phyloP scores from a whole-genome alignment of 257 asterid genomes.

The Salvia rosmarinus region DNA sequence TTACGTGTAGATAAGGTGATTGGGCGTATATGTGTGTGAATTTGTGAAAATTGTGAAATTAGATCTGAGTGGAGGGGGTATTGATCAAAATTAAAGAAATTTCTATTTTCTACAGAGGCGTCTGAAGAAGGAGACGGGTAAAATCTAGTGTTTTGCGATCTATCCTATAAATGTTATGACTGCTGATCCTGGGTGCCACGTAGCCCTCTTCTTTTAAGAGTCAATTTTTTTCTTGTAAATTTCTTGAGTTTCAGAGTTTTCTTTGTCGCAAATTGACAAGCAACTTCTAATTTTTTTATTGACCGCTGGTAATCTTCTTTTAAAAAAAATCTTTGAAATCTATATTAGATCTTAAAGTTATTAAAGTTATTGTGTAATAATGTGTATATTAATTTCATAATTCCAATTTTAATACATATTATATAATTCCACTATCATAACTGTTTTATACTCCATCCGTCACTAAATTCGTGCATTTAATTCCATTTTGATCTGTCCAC shows the following conservation, averaged over 20 bases:
- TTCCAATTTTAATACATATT: no score
- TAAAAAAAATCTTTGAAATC: no score
- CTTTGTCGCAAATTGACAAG: no score
- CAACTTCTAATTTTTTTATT: no score
- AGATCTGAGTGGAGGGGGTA: conserved; percentile 37
- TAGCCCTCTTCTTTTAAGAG: neutral
- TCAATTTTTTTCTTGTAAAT: neutral
- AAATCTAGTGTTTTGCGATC: conserved; percentile 34
- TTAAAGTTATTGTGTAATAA: no score
- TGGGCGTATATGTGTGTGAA: conserved; percentile 19
- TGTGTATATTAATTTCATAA: no score
- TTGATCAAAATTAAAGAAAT: conserved; percentile 30
- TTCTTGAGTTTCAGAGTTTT: neutral
- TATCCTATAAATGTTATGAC: neutral
- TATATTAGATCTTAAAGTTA: no score
- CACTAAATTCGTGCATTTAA: no score
- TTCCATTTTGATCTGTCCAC: no score
- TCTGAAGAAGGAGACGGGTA: conserved; percentile 34
- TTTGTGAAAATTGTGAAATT: conserved; percentile 33
- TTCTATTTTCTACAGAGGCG: conserved; percentile 10
- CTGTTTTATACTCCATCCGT: no score
- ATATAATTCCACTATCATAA: no score
- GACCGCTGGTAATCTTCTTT: no score
- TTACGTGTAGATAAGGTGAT: conserved; percentile 15
- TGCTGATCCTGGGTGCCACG: conserved; percentile 20